phyloP scores from a whole-genome alignment of 2,329 filamentous ascomycete species.

The Pestalotiopsis sp. region DNA sequence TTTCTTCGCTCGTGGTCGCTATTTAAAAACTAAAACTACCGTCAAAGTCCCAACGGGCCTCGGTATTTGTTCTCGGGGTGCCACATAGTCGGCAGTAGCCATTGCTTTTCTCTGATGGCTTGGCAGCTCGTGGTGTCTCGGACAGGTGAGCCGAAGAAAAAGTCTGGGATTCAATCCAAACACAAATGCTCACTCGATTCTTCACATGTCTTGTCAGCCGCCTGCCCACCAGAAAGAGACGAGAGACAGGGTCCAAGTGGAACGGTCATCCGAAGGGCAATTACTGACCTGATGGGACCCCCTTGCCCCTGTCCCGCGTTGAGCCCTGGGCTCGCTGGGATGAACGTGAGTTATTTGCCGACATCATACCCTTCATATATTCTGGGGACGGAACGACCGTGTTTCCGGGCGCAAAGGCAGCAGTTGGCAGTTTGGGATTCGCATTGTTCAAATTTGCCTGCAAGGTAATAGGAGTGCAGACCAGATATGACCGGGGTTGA shows the following conservation, averaged over 20 bases:
- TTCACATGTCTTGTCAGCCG: background rate
- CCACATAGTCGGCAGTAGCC: background rate
- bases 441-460: background rate
- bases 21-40: background rate
- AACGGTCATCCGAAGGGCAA: background rate
- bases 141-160: background rate
- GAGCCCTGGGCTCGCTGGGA: too few species aligned
- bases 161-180: background rate
- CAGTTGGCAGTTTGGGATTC: background rate
- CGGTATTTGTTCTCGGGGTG: background rate
- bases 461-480: conserved; percentile 9
- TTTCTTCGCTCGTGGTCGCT: background rate
- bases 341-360: background rate
- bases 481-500: background rate
- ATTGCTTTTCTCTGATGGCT: background rate
- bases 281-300: background rate
- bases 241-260: too few species aligned
- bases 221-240: background rate
- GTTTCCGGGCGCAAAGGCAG: background rate
- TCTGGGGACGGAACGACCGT: background rate
- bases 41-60: background rate
- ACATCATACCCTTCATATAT: background rate
- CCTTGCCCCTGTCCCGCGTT: background rate
- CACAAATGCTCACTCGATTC: background rate
- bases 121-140: background rate